Evolutionary conservation across 768 basidiomycete genomes (phyloP).

Genomic region (Agrocybe pediades): DNA sequence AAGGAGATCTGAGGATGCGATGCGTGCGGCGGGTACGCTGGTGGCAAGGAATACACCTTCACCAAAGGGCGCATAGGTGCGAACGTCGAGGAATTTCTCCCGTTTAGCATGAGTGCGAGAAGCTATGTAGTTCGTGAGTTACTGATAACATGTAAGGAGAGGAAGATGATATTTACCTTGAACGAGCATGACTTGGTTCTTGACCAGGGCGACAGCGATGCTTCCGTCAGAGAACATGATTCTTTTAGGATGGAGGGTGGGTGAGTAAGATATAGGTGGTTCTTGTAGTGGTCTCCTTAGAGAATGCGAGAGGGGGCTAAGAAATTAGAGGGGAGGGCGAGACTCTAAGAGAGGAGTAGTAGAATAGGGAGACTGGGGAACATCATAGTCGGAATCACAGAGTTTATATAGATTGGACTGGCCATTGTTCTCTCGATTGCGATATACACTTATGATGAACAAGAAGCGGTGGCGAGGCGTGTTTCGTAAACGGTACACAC

Average conservation of each 20-base stretch:
- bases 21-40: slow-evolving; percentile 62
- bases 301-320: background rate
- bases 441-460: slow-evolving; percentile 9
- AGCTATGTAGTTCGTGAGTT: slow-evolving; percentile 37
- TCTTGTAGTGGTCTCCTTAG: background rate
- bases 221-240: slow-evolving; percentile 53
- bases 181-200: slow-evolving; percentile 67
- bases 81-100: slow-evolving; percentile 67
- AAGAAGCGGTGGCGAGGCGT: slow-evolving; percentile 5
- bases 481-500: slow-evolving; percentile 1
- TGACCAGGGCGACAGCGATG: slow-evolving; percentile 69
- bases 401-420: slow-evolving; percentile 11
- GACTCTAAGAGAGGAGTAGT: slow-evolving; percentile 7
- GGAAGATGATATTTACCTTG: slow-evolving; percentile 50
- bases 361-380: background rate
- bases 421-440: slow-evolving; percentile 19
- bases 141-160: background rate
- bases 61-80: slow-evolving; percentile 65
- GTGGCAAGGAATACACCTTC: slow-evolving; percentile 67
- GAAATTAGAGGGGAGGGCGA: slow-evolving; percentile 19
- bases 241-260: slow-evolving; percentile 2
- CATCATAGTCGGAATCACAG: background rate
- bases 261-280: background rate
- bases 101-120: slow-evolving; percentile 53
- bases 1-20: slow-evolving; percentile 59